Evolutionary conservation across 164 flowering plant genomes (phyloP).

Genomic region (Houttuynia cordata): DNA sequence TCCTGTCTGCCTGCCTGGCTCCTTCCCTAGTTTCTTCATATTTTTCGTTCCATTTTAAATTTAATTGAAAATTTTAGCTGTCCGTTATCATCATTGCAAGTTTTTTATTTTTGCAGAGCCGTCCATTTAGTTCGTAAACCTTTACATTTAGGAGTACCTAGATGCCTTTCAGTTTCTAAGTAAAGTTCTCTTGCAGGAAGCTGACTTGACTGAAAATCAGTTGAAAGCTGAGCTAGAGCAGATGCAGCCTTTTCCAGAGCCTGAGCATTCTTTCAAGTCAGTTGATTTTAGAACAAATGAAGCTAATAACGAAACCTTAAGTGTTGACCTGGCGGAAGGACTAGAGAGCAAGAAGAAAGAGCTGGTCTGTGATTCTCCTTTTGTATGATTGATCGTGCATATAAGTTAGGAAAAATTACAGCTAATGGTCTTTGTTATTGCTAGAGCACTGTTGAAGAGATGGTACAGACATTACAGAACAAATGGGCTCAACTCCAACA

Average conservation of each 20-base stretch:
- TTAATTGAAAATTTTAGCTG: background rate
- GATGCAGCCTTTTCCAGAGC: conserved; percentile 18
- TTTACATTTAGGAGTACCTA: too few relatives aligned
- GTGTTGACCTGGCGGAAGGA: conserved; percentile 26
- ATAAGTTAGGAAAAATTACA: background rate
- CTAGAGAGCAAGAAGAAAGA: conserved; percentile 63
- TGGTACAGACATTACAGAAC: conserved; percentile 49
- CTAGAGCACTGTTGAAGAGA: conserved; percentile 57
- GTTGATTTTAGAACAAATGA: conserved; percentile 13
- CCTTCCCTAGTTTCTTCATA: background rate
- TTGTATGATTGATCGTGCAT: background rate
- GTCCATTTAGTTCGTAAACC: too few relatives aligned
- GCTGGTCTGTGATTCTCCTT: conserved; percentile 28
- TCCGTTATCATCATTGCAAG: too few relatives aligned
- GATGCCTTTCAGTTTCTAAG: background rate
- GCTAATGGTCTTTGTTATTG: conserved; percentile 8
- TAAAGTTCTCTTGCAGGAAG: conserved; percentile 33
- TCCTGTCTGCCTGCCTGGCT: too few relatives aligned
- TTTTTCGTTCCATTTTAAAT: background rate
- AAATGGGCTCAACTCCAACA: conserved; percentile 65
- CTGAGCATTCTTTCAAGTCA: conserved; percentile 16
- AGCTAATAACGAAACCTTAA: conserved; percentile 27
- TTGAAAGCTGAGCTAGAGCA: conserved; percentile 45
- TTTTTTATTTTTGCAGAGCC: too few relatives aligned
- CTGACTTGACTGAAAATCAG: conserved; percentile 38